These are phyloP conservation scores for Rutstroemia sp. DNA, from an alignment of 2,329 filamentous ascomycete genomes.

Conservation along the genomic window DNA sequence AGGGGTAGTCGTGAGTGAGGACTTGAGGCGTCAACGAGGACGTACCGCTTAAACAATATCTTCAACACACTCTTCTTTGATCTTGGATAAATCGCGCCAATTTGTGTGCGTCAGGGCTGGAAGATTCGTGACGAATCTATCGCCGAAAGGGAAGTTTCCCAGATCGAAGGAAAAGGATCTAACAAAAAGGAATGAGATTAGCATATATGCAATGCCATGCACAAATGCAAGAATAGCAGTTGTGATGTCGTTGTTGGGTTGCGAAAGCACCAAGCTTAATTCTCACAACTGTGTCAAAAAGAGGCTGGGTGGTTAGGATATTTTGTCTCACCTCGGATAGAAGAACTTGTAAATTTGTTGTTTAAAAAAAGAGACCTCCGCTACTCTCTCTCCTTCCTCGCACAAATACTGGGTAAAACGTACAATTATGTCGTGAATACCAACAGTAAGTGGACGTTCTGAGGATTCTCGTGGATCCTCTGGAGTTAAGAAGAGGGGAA, in stretches of 20 bases:
- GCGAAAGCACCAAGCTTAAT: conserved; percentile 19
- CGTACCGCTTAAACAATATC: conserved; percentile 16
- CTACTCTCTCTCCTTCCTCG: conserved; percentile 10
- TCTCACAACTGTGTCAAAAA: conserved; percentile 17
- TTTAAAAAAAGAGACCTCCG: conserved; percentile 1
- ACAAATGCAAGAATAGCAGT: conserved; percentile 4
- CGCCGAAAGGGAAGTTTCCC: conserved; percentile 17
- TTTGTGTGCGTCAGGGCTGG: conserved; percentile 9
- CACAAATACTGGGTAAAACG: conserved; percentile 3
- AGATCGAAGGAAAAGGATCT: conserved; percentile 16
- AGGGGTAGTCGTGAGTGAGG: neutral
- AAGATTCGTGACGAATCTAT: conserved; percentile 18
- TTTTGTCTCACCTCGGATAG: conserved; percentile 25
- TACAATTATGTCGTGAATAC: conserved; percentile 6
- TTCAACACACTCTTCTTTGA: conserved; percentile 10
- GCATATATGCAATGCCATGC: conserved; percentile 15
- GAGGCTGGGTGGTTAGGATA: conserved; percentile 17
- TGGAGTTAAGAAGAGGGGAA: conserved; percentile 8
- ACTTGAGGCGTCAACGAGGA: neutral
- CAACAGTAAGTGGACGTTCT: neutral
- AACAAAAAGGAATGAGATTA: conserved; percentile 14
- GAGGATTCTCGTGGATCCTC: neutral
- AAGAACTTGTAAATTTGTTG: conserved; percentile 10
- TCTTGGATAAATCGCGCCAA: conserved; percentile 18
- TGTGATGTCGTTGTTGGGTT: conserved; percentile 7